Percentiles rank a stretch among this genome's conserved stretches.
These are phyloP conservation scores for Gossypium bickii DNA, from an alignment of 345 rosid species.

Conservation along the genomic window DNA sequence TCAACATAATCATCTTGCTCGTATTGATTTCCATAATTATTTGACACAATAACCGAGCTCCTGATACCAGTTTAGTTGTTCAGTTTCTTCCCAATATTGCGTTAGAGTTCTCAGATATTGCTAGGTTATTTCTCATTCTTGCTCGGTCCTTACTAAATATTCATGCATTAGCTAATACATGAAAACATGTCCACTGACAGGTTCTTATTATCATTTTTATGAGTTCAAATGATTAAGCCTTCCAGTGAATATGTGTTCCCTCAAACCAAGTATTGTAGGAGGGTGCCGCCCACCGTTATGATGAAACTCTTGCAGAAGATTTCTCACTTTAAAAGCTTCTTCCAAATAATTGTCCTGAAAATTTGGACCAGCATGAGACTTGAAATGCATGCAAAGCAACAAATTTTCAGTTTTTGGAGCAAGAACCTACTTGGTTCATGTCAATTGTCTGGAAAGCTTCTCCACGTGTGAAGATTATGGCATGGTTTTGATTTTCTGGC, in stretches of 20 bases:
- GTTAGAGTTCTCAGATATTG: not conserved
- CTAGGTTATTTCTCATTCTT: not conserved
- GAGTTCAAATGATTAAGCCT: conserved; percentile 42
- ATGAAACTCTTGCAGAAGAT: conserved; percentile 89
- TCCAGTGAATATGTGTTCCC: conserved; percentile 96
- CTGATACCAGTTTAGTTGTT: no score
- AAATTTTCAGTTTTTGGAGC: conserved; percentile 9
- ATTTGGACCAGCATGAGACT: conserved; percentile 23
- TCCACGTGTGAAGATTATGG: conserved; percentile 88
- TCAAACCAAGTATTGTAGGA: conserved; percentile 86
- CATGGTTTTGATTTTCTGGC: conserved; percentile 97
- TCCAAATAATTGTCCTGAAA: conserved; percentile 83
- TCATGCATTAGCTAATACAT: not conserved
- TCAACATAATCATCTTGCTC: no score
- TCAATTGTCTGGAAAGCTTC: conserved; percentile 96
- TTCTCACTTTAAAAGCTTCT: conserved; percentile 97
- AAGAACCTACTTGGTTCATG: conserved; percentile 81
- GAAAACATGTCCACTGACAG: not conserved
- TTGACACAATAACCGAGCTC: no score
- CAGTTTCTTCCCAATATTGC: no score
- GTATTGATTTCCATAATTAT: no score
- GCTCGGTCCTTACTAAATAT: not conserved
- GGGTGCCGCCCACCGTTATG: conserved; percentile 58
- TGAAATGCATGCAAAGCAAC: conserved; percentile 8
- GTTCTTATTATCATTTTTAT: not conserved